Evolutionary conservation across 164 flowering plant species (phyloP).

Genomic region (Magnolia officinalis): DNA sequence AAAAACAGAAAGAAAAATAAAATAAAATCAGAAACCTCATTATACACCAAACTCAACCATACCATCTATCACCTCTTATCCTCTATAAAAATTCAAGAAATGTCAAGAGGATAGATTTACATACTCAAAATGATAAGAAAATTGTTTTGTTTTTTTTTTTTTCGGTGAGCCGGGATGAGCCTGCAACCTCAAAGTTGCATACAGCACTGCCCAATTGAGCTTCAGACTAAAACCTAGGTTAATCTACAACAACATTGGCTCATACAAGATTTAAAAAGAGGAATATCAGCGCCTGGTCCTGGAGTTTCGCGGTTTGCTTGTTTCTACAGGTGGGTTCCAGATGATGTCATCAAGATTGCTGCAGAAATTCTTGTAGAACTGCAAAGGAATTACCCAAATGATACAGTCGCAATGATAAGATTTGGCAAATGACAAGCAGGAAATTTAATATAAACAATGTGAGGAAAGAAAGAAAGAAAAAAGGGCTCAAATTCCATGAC

Average conservation of each 20-base stretch:
- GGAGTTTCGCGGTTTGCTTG: conserved; percentile 37
- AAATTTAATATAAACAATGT: background rate
- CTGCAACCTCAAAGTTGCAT: background rate
- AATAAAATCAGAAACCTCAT: no score
- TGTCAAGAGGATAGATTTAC: conserved; percentile 3
- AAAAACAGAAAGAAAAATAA: no score
- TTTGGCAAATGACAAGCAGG: background rate
- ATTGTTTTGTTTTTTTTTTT: no score
- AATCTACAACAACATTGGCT: background rate
- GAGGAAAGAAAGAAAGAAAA: background rate
- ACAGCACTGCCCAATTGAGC: background rate
- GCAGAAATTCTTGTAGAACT: conserved; percentile 87
- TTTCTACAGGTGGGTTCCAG: conserved; percentile 72
- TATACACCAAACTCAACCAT: no score
- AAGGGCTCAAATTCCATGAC: background rate
- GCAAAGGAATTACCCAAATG: conserved; percentile 18
- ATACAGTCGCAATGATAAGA: background rate
- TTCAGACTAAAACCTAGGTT: background rate
- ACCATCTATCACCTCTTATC: background rate
- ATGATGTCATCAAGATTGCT: conserved; percentile 87
- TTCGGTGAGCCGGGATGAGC: background rate
- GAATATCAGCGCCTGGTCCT: conserved; percentile 50
- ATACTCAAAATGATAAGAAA: background rate
- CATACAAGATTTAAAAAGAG: background rate
- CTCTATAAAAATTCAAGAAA: no score